Base-by-base conservation (phyloP, 805 yeast species). In the Pichia cephalocereana region DNA sequence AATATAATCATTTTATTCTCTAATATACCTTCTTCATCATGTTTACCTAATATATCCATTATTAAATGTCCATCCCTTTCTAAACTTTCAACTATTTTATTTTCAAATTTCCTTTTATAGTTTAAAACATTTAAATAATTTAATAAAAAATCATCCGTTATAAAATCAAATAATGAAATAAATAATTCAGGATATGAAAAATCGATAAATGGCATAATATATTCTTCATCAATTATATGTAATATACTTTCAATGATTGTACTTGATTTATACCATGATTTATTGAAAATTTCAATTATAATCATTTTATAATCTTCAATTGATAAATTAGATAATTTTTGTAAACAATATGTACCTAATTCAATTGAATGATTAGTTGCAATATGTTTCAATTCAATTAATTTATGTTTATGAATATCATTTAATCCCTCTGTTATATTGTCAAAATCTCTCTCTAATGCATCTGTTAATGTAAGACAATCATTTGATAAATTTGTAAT, bases 1-100 rank as follows among this genome's bases (percentile, higher is more conserved):
- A 85, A 71, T 14, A 83, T 69, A 60, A 84, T 77, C 48, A 63
- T 65, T 23, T 52, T 50, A 27, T 40, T 43, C 19, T 58, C 54
- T 62, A 39, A 49, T 23, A 42, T 46, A 46, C 42, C 54, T 28
- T 45, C 50, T 12, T 66, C 66, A 46, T 69, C 58, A 48, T 68
- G 71, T 41, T 72, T 69, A 2, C 72, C 68, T 54, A 85, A 82
- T 27, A 76, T 63, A 34, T 71, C 73, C 59, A 72, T 78, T 40
- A 85, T 71, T 31, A 69, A 61, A 49, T 75, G 77, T 39, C 82
- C 77, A 65, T 86, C 93, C 51, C 77, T 66, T 51, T 78, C 76
- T 54, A 85, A 72, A 41, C 76, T 72, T 12, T 75, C 78, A 42
- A 72, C 62, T 31, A 67, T 56, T 46, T 63, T 61, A 42, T 51